Base-by-base conservation (phyloP, 495 filamentous ascomycete genomes). In the Penicilliopsis zonata region DNA sequence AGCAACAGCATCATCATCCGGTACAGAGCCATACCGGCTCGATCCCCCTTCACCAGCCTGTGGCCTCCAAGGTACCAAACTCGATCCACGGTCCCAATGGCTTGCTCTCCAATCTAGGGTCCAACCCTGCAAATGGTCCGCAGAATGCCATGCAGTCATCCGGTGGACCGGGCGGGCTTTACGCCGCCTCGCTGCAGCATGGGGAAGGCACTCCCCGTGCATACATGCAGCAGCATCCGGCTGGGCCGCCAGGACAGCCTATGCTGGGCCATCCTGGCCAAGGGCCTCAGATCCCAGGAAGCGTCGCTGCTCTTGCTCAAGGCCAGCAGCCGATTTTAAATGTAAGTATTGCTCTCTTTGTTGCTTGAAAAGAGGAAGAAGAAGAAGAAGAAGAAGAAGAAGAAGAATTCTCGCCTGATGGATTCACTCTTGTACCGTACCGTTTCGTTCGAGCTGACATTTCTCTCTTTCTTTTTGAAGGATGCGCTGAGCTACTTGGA, bases 401-500 rank as follows among this genome's bases (percentile, higher is more conserved):
- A n/a, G n/a, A n/a, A n/a, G n/a, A n/a, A n/a, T n/a, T 5, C 20
- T 13, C 17, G 32, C 13, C 10, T n/a, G n/a, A n/a, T n/a, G n/a
- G n/a, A n/a, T n/a, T n/a, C n/a, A n/a, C n/a, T n/a, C n/a, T n/a
- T n/a, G n/a, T n/a, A n/a, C n/a, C n/a, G n/a, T n/a, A n/a, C n/a
- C n/a, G n/a, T n/a, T n/a, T n/a, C n/a, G n/a, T n/a, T n/a, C n/a
- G n/a, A n/a, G n/a, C n/a, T n/a, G n/a, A n/a, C n/a, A n/a, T n/a
- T n/a, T n/a, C n/a, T n/a, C n/a, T n/a, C n/a, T n/a, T n/a, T n/a
- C n/a, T 16, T 40, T 33, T 24, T 27, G 28, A 50, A 92, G 85
- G 90, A 98, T 65, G 90, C 90, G 12, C 69, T 99, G 9, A 94
- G 85, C 53, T 99, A 99, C 52, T 70, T 99, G 21, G 90, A 99